Conservation (phyloP, 176 grass and related monocot genomes). For the Eremochloa ophiuroides region DNA sequence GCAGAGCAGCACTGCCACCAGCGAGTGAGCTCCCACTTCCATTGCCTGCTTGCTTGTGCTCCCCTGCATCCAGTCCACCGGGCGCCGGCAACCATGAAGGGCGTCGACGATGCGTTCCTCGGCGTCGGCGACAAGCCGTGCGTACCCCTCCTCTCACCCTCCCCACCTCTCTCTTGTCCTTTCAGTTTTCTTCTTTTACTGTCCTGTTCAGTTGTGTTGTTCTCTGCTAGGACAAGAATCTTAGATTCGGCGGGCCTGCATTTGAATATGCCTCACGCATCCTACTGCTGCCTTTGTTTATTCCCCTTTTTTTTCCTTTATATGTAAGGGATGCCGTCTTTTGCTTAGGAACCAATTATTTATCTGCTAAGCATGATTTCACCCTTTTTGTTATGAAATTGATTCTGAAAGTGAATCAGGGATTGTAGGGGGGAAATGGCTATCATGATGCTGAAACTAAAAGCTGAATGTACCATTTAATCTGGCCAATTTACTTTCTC, state of each 20-base stretch:
- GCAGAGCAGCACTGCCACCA: not conserved
- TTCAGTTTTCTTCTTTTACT: not conserved
- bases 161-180: not conserved
- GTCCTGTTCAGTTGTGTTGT: not conserved
- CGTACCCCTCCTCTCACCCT: not conserved
- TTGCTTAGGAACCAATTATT: not conserved
- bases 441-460: not conserved
- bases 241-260: slow-evolving; percentile 12
- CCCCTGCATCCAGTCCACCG: not conserved
- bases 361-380: not conserved
- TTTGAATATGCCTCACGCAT: slow-evolving; percentile 22
- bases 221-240: slow-evolving; percentile 15
- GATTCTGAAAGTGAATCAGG: not conserved
- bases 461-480: not conserved
- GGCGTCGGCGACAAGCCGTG: slow-evolving; percentile 66
- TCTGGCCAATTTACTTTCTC: not conserved
- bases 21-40: slow-evolving; percentile 8
- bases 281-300: not conserved
- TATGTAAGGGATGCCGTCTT: not conserved
- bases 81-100: slow-evolving; percentile 45
- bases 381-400: not conserved
- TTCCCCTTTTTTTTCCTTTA: not conserved
- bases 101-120: slow-evolving; percentile 71
- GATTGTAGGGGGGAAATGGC: not conserved
- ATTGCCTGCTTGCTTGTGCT: not conserved